Evolutionary conservation across 2,329 filamentous ascomycete genomes (phyloP).

Genomic region (Penicillium psychrosexuale): DNA sequence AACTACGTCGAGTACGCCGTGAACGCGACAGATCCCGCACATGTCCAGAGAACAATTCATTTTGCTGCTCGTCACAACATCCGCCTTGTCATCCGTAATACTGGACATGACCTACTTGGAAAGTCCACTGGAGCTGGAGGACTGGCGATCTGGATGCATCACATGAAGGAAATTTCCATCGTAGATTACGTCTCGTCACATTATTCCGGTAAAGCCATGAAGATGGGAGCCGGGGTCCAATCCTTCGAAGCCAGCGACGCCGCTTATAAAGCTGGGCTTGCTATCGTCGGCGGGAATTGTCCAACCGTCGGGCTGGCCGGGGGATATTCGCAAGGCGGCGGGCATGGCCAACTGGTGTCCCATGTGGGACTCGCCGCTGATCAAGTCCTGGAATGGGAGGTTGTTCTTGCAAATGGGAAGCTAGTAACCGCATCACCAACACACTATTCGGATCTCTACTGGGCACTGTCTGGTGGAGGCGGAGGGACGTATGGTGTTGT

Average conservation of each 20-base stretch:
- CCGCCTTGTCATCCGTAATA: constrained; percentile 39
- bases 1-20: constrained; percentile 11
- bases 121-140: constrained; percentile 34
- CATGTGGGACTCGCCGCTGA: constrained; percentile 42
- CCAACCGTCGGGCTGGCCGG: constrained; percentile 24
- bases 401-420: constrained; percentile 36
- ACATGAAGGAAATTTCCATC: constrained; percentile 36
- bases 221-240: constrained; percentile 14
- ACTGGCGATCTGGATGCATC: constrained; percentile 42
- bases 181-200: constrained; percentile 6
- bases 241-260: constrained; percentile 4
- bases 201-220: constrained; percentile 11
- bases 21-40: constrained; percentile 5
- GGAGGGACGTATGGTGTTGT: constrained; percentile 19
- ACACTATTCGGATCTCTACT: constrained; percentile 21
- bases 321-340: constrained; percentile 43
- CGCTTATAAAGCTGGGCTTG: neutral
- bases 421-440: constrained; percentile 14
- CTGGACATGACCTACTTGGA: constrained; percentile 46
- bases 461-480: constrained; percentile 23
- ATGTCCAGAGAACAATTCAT: constrained; percentile 3
- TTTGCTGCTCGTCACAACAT: constrained; percentile 22
- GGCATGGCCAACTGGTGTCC: constrained; percentile 43
- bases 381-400: constrained; percentile 33
- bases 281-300: neutral